Conservation (phyloP, 192 early-diverging fungal genomes). For the Linderina pennispora region DNA sequence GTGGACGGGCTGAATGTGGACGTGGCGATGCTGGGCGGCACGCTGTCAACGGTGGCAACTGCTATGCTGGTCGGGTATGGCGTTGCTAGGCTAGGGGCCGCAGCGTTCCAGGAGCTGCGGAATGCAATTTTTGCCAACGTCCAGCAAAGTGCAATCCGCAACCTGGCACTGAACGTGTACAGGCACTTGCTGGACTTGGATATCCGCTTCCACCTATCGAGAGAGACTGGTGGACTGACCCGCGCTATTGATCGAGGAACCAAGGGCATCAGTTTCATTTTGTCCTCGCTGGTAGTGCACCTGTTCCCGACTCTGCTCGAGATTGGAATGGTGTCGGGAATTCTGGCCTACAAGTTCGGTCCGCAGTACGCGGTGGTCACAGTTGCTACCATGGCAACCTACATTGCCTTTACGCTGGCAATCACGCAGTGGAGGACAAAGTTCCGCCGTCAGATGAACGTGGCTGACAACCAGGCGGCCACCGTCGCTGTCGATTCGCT, state of each 20-base stretch:
- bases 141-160: constrained; percentile 88
- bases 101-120: constrained; percentile 79
- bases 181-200: constrained; percentile 85
- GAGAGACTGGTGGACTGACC: constrained; percentile 95
- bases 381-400: constrained; percentile 65
- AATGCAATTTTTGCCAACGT: constrained; percentile 93
- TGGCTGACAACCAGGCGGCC: constrained; percentile 93
- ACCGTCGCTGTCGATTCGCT: constrained; percentile 92
- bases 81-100: constrained; percentile 76
- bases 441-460: constrained; percentile 88
- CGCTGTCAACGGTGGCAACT: constrained; percentile 74
- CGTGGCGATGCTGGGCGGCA: constrained; percentile 51
- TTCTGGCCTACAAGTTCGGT: constrained; percentile 69
- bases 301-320: constrained; percentile 91
- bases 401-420: constrained; percentile 77
- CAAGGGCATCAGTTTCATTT: constrained; percentile 94
- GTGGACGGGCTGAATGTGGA: constrained; percentile 81
- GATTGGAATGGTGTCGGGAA: constrained; percentile 89
- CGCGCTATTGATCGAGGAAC: constrained; percentile 94
- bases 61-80: constrained; percentile 95
- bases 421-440: constrained; percentile 86
- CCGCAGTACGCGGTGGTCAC: constrained; percentile 53
- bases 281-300: constrained; percentile 93
- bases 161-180: constrained; percentile 83
- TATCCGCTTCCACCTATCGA: constrained; percentile 82